A percentile compares a stretch with the other conserved stretches of the same genome.
Conservation (phyloP, 305 asterid genomes). For the Ajuga reptans region DNA sequence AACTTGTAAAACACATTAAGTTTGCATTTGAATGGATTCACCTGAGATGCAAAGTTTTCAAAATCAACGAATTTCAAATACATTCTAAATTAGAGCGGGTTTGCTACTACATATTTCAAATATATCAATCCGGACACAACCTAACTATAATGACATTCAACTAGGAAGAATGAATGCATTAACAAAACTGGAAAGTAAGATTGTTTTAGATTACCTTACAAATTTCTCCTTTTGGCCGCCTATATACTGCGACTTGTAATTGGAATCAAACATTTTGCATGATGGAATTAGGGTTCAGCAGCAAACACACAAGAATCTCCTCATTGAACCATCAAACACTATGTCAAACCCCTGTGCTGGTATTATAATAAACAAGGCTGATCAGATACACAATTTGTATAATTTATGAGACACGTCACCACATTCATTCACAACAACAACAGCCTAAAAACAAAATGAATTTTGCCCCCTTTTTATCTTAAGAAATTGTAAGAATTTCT, state of each 20-base stretch:
- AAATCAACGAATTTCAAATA: no score
- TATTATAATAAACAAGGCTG: background rate
- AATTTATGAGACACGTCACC: background rate
- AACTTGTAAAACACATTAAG: background rate
- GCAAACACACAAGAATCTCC: conserved; percentile 21
- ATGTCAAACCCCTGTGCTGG: conserved; percentile 13
- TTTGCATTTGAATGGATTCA: no score
- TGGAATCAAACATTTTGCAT: conserved; percentile 54
- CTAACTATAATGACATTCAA: background rate
- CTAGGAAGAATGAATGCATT: background rate
- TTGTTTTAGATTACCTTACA: conserved; percentile 43
- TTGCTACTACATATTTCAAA: background rate
- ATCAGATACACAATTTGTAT: no score
- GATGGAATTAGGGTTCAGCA: conserved; percentile 20
- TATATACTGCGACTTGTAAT: conserved; percentile 53
- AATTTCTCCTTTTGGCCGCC: conserved; percentile 78
- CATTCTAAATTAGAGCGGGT: no score
- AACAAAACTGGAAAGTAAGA: conserved; percentile 1
- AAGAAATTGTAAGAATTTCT: no score
- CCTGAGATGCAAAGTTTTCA: no score
- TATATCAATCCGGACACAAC: background rate
- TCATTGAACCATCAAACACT: conserved; percentile 25
- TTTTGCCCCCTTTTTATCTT: no score
- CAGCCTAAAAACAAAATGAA: no score
- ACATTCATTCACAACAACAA: background rate